Evolutionary conservation across 108 stramenopile genomes (phyloP).

Genomic region (Thalassiosira profunda): DNA sequence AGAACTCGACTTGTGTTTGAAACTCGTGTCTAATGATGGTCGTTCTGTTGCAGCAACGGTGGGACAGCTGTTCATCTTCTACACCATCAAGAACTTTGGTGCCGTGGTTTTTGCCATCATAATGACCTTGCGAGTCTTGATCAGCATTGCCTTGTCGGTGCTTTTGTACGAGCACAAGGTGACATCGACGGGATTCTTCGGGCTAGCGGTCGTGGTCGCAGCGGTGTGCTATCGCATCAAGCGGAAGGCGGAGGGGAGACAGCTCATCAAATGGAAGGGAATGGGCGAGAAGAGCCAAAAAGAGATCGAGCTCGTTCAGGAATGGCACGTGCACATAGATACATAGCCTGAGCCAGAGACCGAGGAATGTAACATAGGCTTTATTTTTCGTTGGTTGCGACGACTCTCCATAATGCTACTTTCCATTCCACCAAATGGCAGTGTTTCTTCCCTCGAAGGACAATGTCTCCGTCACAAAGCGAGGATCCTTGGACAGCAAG

Average conservation of each 20-base stretch:
- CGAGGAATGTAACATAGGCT: too few relatives aligned
- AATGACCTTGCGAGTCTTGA: constrained; percentile 96
- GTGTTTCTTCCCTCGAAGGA: constrained; percentile 77
- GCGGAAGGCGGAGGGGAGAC: constrained; percentile 86
- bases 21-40: too few relatives aligned
- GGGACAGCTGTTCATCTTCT: constrained; percentile 97
- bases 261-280: constrained; percentile 92
- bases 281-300: constrained; percentile 85
- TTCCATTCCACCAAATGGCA: constrained; percentile 55
- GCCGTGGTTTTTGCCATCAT: constrained; percentile 99
- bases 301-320: constrained; percentile 84
- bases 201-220: constrained; percentile 91
- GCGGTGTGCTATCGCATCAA: constrained; percentile 95
- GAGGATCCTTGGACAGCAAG: constrained; percentile 44
- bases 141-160: constrained; percentile 95
- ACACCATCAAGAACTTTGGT: constrained; percentile 98
- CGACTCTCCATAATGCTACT: too few relatives aligned
- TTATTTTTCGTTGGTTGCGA: too few relatives aligned
- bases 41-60: too few relatives aligned
- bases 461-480: constrained; percentile 29
- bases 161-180: constrained; percentile 94
- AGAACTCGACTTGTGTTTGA: too few relatives aligned
- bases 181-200: constrained; percentile 85
- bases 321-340: constrained; percentile 95
- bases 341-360: too few relatives aligned